phyloP scores from a whole-genome alignment of 2,329 filamentous ascomycete species.

The Botrytis porri region DNA sequence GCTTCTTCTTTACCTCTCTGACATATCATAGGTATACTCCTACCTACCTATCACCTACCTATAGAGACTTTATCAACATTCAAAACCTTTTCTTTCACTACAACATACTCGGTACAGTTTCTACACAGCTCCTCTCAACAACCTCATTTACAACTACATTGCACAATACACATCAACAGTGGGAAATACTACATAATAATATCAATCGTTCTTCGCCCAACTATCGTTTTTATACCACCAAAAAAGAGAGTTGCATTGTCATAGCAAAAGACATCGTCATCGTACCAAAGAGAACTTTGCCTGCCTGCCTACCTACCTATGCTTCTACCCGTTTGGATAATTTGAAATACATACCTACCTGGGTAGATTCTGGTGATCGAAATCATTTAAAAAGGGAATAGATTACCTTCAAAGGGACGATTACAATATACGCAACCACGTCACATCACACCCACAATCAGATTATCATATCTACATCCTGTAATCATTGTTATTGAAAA shows the following conservation, averaged over 20 bases:
- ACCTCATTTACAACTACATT: background rate
- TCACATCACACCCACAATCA: background rate
- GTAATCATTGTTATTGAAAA: background rate
- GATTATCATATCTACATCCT: background rate
- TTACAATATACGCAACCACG: background rate
- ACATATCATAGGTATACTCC: too few relatives aligned
- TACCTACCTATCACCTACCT: background rate
- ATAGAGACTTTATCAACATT: background rate
- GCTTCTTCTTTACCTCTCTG: background rate
- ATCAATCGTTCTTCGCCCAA: background rate
- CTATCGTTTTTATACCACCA: background rate
- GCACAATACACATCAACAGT: background rate
- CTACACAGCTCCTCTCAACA: background rate
- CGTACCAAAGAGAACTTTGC: background rate
- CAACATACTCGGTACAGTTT: background rate
- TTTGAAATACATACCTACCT: background rate
- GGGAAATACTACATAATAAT: background rate
- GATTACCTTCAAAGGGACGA: background rate
- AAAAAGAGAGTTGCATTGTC: background rate
- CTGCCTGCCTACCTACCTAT: background rate
- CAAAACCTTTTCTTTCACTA: background rate
- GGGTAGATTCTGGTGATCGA: background rate
- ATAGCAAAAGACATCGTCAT: background rate
- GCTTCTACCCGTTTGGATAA: constrained; percentile 21
- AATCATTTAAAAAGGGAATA: background rate